A percentile compares a stretch with the other conserved stretches of the same genome.
Evolutionary conservation across 2,329 filamentous ascomycete species (phyloP).

Genomic region (Neonectria magnoliae): DNA sequence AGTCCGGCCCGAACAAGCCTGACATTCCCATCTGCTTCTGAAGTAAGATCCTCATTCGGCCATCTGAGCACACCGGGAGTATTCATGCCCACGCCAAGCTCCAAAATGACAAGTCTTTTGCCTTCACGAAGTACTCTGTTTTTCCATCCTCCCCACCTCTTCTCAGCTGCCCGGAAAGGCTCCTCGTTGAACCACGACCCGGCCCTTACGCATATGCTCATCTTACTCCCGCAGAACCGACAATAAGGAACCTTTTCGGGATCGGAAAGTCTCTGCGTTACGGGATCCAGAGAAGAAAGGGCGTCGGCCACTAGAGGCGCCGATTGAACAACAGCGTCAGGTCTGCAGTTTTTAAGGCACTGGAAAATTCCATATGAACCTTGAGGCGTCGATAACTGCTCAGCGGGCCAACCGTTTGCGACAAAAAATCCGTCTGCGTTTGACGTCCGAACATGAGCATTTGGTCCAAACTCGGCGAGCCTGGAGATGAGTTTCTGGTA

Average conservation of each 20-base stretch:
- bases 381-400: constrained; percentile 27
- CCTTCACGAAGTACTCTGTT: constrained; percentile 8
- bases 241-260: constrained; percentile 26
- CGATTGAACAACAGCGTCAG: constrained; percentile 20
- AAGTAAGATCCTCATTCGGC: constrained; percentile 37
- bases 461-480: constrained; percentile 16
- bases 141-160: constrained; percentile 25
- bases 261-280: constrained; percentile 28
- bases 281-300: constrained; percentile 14
- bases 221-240: constrained; percentile 32
- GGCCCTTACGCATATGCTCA: constrained; percentile 37
- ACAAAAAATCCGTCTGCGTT: constrained; percentile 28
- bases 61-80: constrained; percentile 37
- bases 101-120: constrained; percentile 34
- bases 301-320: constrained; percentile 25
- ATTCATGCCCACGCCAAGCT: constrained; percentile 37
- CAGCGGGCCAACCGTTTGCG: constrained; percentile 20
- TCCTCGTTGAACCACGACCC: constrained; percentile 32
- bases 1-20: constrained; percentile 34
- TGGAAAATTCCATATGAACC: constrained; percentile 28
- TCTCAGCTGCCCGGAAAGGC: constrained; percentile 28
- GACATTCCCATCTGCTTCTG: constrained; percentile 19
- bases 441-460: constrained; percentile 34
- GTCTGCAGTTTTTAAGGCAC: constrained; percentile 33
- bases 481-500: constrained; percentile 26